A percentile compares a stretch with the other conserved stretches of the same genome.
These are phyloP conservation scores for Irpex sp. DNA, from an alignment of 1,284 basidiomycete genomes.

Conservation along the genomic window DNA sequence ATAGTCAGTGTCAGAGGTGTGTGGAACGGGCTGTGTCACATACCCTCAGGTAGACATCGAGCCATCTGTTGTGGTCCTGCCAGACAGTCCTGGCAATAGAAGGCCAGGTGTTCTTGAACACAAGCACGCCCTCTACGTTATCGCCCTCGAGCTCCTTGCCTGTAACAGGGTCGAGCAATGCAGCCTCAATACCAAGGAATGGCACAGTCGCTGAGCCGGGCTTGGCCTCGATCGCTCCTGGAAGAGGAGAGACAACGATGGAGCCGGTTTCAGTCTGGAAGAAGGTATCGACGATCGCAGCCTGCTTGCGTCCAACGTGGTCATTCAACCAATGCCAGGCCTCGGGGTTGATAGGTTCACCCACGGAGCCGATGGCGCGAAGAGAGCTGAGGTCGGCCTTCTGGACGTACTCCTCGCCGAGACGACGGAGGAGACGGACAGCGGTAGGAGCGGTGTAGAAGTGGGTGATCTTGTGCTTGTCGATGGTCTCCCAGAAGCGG, in stretches of 20 bases:
- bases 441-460: constrained; percentile 94
- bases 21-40: constrained; percentile 5
- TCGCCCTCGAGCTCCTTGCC: constrained; percentile 79
- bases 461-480: constrained; percentile 91
- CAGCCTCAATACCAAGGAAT: constrained; percentile 94
- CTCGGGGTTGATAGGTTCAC: constrained; percentile 99
- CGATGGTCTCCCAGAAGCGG: constrained; percentile 96
- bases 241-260: constrained; percentile 93
- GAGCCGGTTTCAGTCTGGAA: constrained; percentile 99
- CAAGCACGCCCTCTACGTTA: constrained; percentile 90
- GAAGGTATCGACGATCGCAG: constrained; percentile 95
- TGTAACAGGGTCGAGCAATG: constrained; percentile 79
- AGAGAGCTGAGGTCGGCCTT: constrained; percentile 69
- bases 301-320: constrained; percentile 85
- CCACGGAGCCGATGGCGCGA: constrained; percentile 90
- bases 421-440: constrained; percentile 87
- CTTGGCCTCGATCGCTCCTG: constrained; percentile 94
- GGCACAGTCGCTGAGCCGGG: constrained; percentile 96
- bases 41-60: constrained; percentile 92
- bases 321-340: constrained; percentile 99
- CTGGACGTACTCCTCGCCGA: constrained; percentile 87
- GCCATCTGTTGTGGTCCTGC: constrained; percentile 76
- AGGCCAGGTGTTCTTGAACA: constrained; percentile 88
- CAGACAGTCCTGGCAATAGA: constrained; percentile 95
- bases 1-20: constrained; percentile 1